Conservation (phyloP, 1,284 basidiomycete genomes). For the Tylopilus sp. region DNA sequence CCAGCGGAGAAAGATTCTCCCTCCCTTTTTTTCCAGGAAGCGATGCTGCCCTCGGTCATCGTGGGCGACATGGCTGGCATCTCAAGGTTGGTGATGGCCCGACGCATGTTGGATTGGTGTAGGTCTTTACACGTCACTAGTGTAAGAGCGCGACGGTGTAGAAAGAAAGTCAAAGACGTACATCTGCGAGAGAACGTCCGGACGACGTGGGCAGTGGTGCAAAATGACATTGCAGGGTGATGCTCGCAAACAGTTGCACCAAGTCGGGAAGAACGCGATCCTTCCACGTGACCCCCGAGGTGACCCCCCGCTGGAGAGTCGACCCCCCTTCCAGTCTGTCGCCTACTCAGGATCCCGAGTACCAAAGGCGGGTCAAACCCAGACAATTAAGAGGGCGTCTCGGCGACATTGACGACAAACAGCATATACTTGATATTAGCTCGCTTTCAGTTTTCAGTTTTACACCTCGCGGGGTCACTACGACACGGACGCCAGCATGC, state of each 20-base stretch:
- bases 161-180: constrained; percentile 9
- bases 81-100: constrained; percentile 64
- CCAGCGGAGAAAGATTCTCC: constrained; percentile 82
- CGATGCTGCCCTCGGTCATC: constrained; percentile 96
- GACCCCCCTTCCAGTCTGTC: constrained; percentile 15
- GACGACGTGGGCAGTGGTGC: constrained; percentile 7
- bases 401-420: not conserved
- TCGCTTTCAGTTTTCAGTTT: not conserved
- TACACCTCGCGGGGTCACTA: constrained; percentile 1
- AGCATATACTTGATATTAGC: not conserved
- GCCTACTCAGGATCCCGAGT: not conserved
- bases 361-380: not conserved
- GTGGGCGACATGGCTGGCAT: constrained; percentile 99
- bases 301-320: constrained; percentile 8
- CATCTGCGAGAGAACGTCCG: constrained; percentile 24
- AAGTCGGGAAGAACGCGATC: constrained; percentile 2
- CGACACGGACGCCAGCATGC: constrained; percentile 20
- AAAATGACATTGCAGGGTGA: constrained; percentile 15
- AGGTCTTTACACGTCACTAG: constrained; percentile 41
- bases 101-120: constrained; percentile 50
- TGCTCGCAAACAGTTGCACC: not conserved
- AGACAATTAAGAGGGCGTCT: constrained; percentile 8
- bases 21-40: constrained; percentile 88
- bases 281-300: constrained; percentile 11
- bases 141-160: constrained; percentile 5